Evolutionary conservation across 345 rosid species (phyloP).

Genomic region (Acer campestre): DNA sequence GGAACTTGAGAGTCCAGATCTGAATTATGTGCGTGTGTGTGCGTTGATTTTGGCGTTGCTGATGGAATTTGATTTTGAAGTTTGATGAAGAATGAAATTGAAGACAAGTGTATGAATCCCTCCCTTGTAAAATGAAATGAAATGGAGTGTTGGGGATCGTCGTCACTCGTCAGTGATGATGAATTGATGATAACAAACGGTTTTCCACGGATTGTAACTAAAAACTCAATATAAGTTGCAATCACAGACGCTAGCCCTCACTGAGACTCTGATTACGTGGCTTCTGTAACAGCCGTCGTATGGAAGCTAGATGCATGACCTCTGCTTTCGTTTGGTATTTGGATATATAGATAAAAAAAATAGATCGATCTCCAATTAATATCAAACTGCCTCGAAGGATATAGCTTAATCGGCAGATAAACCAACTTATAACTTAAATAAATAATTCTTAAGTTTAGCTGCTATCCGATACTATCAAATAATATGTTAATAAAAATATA

Average conservation of each 20-base stretch:
- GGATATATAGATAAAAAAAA: no score
- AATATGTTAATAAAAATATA: no score
- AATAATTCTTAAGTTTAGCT: no score
- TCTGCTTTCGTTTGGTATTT: neutral
- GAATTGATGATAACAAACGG: neutral
- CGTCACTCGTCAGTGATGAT: neutral
- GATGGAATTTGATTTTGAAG: neutral
- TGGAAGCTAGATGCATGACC: neutral
- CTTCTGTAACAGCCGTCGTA: neutral
- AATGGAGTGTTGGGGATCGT: neutral
- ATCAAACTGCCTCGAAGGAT: no score
- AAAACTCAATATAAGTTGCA: no score
- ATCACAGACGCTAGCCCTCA: neutral
- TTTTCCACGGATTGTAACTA: neutral
- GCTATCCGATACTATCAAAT: no score
- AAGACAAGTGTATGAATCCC: no score
- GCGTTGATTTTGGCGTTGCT: neutral
- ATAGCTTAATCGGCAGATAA: no score
- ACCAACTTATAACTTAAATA: no score
- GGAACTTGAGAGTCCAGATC: conserved; percentile 18
- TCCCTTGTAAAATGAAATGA: neutral
- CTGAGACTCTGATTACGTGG: neutral
- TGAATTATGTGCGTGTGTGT: neutral
- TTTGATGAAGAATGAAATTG: no score
- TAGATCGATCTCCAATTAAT: no score